These are phyloP conservation scores for Acanthamoeba lenticulata DNA, from an alignment of 208 protist genomes.

Conservation along the genomic window DNA sequence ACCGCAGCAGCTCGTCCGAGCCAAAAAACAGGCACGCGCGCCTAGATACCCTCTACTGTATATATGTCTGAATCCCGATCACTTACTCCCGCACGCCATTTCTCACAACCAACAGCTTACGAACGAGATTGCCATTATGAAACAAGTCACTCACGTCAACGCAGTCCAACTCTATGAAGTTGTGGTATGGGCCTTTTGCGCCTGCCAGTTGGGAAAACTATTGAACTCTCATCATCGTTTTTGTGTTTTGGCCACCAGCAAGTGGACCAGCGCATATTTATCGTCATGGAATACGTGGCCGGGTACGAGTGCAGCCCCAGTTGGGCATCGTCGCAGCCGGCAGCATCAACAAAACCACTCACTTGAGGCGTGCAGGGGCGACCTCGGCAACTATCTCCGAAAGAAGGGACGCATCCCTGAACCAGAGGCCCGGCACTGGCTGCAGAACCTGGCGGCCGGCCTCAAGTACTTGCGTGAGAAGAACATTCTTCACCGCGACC, in stretches of 20 bases:
- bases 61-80: no score
- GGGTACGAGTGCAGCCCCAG: background rate
- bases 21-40: background rate
- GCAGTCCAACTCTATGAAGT: constrained; percentile 19
- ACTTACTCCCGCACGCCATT: no score
- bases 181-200: background rate
- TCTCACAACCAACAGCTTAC: background rate
- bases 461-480: constrained; percentile 28
- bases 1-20: background rate
- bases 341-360: background rate
- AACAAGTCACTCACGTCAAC: constrained; percentile 44
- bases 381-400: background rate
- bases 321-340: background rate
- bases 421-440: background rate
- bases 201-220: background rate
- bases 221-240: background rate
- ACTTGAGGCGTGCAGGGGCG: background rate
- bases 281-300: constrained; percentile 22
- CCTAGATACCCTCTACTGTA: no score
- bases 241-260: background rate
- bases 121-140: constrained; percentile 61
- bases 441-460: constrained; percentile 4
- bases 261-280: constrained; percentile 28
- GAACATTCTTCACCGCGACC: constrained; percentile 56
- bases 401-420: constrained; percentile 27